Conservation (phyloP, 2,329 filamentous ascomycete species). For the Ophiostoma himal-ulmi region DNA sequence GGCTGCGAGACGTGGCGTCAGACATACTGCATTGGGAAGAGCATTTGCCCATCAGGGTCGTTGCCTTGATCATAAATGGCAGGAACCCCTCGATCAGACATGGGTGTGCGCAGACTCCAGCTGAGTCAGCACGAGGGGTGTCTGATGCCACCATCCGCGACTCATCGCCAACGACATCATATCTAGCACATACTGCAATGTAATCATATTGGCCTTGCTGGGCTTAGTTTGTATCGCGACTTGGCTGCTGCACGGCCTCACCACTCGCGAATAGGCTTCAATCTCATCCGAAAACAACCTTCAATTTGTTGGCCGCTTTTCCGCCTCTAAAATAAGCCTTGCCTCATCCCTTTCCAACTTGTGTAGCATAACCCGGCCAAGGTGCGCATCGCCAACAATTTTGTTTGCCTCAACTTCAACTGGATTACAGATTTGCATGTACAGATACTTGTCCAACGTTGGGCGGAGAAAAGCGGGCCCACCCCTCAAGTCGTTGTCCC, state of each 20-base stretch:
- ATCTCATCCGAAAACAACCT: background rate
- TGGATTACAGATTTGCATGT: background rate
- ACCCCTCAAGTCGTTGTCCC: background rate
- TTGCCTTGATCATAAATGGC: background rate
- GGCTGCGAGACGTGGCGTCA: conserved; percentile 1
- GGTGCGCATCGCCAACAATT: conserved; percentile 12
- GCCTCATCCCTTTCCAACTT: background rate
- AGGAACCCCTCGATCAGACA: conserved; percentile 1
- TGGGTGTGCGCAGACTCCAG: background rate
- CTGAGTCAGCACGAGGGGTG: background rate
- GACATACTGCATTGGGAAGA: conserved; percentile 3
- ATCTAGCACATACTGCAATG: background rate
- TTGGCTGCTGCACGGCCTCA: background rate
- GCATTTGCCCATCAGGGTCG: background rate
- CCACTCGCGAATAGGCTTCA: background rate
- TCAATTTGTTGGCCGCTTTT: background rate
- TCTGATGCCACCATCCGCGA: background rate
- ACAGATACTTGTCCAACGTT: conserved; percentile 10
- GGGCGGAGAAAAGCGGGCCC: background rate
- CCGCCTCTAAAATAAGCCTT: background rate
- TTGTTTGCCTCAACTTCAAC: conserved; percentile 8
- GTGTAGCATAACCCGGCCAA: background rate
- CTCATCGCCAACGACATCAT: background rate
- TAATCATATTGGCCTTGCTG: background rate
- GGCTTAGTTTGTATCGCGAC: background rate